Base-by-base conservation (phyloP, 768 basidiomycete genomes). In the Hypholoma fasciculare region DNA sequence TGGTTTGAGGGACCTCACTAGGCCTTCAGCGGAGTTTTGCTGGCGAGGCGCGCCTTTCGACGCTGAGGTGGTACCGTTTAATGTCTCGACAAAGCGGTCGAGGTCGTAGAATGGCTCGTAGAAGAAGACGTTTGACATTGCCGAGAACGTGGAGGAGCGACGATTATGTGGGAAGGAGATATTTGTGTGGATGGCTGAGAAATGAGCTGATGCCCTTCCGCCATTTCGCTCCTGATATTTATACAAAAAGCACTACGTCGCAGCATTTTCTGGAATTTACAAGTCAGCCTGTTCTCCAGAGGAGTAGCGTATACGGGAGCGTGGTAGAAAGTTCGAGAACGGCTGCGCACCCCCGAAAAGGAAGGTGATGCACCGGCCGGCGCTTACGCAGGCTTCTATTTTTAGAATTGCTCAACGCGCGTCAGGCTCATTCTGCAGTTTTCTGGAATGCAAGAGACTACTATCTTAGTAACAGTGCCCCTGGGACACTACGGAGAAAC, bases 101-200 rank as follows among this genome's bases (percentile, higher is more conserved):
- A 79, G 71, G 49, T 78, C 76, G 55, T 65, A 67, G 64, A 72
- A 67, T 26, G 77, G 74, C 16, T 78, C 76, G 65, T 76, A 76
- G 20, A 58, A 65, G 30, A 60, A 63, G 20, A 63, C 23, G 48
- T 49, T 49, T 16, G 48, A 49, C 48, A 49, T 49, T 11, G 48
- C 30, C 17, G 17, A 12, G 23, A 17, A 46, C 9, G 43, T 12
- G 43, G 17, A 17, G 7, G 17, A 12, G 44, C 3, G 44, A 11
- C 2, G 44, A 11, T 20, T 3, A 20, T 2, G n/a, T 20, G 44
- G n/a, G 17, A 8, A 7, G 13, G 19, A 46, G 9, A 9, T 34
- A 5, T 34, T 34, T 34, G 2, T 34, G 30, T 34, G 30, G 30
- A 34, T 34, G 30, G 3, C 6, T 34, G 30, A 34, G 30, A 34